Conservation (phyloP, 805 yeast species). For the Candida ovalis region DNA sequence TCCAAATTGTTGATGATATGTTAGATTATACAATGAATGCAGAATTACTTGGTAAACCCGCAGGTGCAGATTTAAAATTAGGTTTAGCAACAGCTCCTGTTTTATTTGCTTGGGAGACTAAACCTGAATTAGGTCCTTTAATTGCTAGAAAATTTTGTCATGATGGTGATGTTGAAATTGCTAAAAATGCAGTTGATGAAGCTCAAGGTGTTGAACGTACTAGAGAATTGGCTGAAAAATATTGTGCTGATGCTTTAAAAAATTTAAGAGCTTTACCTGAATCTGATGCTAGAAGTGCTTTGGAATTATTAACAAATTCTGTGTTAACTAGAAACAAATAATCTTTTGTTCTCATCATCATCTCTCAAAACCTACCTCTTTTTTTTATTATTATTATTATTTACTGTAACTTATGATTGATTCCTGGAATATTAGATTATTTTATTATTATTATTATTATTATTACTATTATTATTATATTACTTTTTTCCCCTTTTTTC, state of each 20-base stretch:
- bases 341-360: slow-evolving; percentile 1
- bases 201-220: slow-evolving; percentile 78
- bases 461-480: not conserved
- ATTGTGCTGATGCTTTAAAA: slow-evolving; percentile 69
- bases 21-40: slow-evolving; percentile 91
- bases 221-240: slow-evolving; percentile 67
- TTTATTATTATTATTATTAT: not conserved
- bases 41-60: slow-evolving; percentile 85
- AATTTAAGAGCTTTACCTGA: slow-evolving; percentile 78
- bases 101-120: slow-evolving; percentile 86
- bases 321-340: slow-evolving; percentile 78
- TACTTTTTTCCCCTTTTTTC: not conserved
- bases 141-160: slow-evolving; percentile 78
- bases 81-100: slow-evolving; percentile 98
- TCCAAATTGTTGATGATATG: slow-evolving; percentile 95
- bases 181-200: slow-evolving; percentile 66
- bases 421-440: no score
- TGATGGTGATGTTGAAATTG: slow-evolving; percentile 82
- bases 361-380: not conserved
- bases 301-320: slow-evolving; percentile 79
- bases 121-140: slow-evolving; percentile 78
- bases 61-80: slow-evolving; percentile 89
- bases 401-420: not conserved
- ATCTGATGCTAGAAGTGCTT: slow-evolving; percentile 83
- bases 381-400: not conserved